Base-by-base conservation (phyloP, 31 red algal genomes). In the Porphyra umbilicalis region DNA sequence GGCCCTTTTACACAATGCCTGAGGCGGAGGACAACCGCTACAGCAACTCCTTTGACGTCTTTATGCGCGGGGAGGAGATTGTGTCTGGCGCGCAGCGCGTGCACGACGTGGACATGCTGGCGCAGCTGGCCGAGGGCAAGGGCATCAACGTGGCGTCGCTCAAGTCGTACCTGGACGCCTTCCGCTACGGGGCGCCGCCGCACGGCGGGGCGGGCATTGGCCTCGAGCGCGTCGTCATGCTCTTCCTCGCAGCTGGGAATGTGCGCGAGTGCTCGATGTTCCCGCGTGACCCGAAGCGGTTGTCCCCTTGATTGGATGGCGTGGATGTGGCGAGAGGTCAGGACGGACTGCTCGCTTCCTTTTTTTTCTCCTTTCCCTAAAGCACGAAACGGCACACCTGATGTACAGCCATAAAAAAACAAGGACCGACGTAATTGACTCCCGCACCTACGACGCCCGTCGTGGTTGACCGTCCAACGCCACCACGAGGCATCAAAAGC, bases 1-100 rank as follows among this genome's bases (percentile, higher is more conserved):
- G 96, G 35, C 96, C 96, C 13, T 98, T 98, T 83, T 98, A 98
- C 75, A 98, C 96, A 6, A 98, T 98, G 96, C 90, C 94, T 25
- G 85, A 91, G 38, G 84, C 96, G 9, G 88, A 84, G n/a, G 90
- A 98, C 76, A 32, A 77, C 4, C 76, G 81, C 20, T 98, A 98
- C 81, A 92, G 86, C 35, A 98, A 98, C 88, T 94, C 96, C 9
- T 98, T 95, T 81, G 96, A 98, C 75, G 75, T 98, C 42, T 98
- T 98, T 79, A 93, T 98, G 88, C 87, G 96, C 34, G 96, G 96
- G 37, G 96, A 98, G 84, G 96, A 98, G 89, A 98, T 98, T 33
- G 90, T 98, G 67, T 98, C 96, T n/a, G 96, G 96, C 38, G 96
- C 96, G 35, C 96, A 98, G 79, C 83, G 96, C 83, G 91, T 98